These are phyloP conservation scores for Gaertneriomyces semiglobifer DNA, from an alignment of 192 early-diverging fungal genomes.

Conservation along the genomic window DNA sequence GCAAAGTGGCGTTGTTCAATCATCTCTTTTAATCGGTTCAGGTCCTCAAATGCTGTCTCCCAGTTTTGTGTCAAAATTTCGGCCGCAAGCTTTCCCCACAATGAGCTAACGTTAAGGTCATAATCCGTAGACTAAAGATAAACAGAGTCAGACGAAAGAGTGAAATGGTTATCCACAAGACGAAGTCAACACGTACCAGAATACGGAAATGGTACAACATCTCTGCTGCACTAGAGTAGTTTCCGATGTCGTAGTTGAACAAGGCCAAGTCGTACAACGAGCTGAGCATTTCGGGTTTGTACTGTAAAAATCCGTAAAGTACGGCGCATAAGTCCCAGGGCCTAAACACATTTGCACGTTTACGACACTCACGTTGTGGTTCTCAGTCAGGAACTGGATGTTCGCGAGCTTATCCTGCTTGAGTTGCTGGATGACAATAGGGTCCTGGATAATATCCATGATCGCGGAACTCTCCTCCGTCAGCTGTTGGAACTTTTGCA, in stretches of 20 bases:
- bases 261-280: slow-evolving; percentile 84
- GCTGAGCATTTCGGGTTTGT: slow-evolving; percentile 83
- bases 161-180: neutral
- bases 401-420: slow-evolving; percentile 94
- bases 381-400: slow-evolving; percentile 81
- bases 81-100: slow-evolving; percentile 96
- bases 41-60: slow-evolving; percentile 88
- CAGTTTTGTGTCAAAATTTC: slow-evolving; percentile 94
- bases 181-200: slow-evolving; percentile 54
- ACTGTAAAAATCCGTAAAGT: slow-evolving; percentile 41
- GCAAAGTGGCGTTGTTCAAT: slow-evolving; percentile 71
- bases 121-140: slow-evolving; percentile 72
- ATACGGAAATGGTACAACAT: slow-evolving; percentile 94
- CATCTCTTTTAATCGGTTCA: slow-evolving; percentile 78
- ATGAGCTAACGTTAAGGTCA: slow-evolving; percentile 76
- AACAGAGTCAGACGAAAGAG: neutral
- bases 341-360: neutral
- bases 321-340: neutral
- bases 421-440: slow-evolving; percentile 80
- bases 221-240: slow-evolving; percentile 86
- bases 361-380: slow-evolving; percentile 61
- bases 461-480: slow-evolving; percentile 76
- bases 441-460: slow-evolving; percentile 86
- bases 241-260: slow-evolving; percentile 90
- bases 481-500: slow-evolving; percentile 69